Evolutionary conservation across 202 grass and related monocot species (phyloP), one percentile per base, ranked within the genome.

Genomic region (Elaeis oleifera): DNA sequence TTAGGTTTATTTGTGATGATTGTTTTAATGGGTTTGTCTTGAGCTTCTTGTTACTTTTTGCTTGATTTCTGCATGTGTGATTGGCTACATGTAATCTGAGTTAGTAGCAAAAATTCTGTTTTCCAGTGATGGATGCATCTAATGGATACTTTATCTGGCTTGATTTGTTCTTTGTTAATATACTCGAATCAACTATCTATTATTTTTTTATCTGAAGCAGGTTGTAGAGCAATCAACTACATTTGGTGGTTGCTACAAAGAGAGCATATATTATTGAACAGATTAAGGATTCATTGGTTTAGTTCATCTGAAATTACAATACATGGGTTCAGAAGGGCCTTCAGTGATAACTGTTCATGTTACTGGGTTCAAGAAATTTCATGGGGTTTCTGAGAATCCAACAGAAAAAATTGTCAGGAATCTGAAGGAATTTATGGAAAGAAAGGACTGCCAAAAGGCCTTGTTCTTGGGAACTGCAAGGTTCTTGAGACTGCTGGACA

Each of bases 261-360:
- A 59, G 23, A 59, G 6, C n/a, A 22, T 55, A 8, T 19, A 11
- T 19, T 7, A 8, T 55, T 55, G n/a, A 55, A 55, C n/a, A 8
- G 23, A 25, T 8, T 9, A 50, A 58, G 61, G 50, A 15, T 71
- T 78, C 27, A 26, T 53, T 58, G 24, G 28, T 59, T 50, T 71
- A 31, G 24, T 19, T 53, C 55, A 62, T 23, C 56, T 58, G 55
- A 17, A 48, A 48, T 51, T 18, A 53, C 21, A 31, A 20, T 44
- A 77, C 78, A 99, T 99, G 94, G 94, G 94, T 69, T 99, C 94
- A 19, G 94, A 99, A 79, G 88, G 94, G 51, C 94, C 94, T 48
- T 99, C 94, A 65, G 70, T 80, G 59, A 78, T 92, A 24, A 92
- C 82, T 53, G 74, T 99, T 61, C 85, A 99, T 66, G 56, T 94